These are phyloP conservation scores for Coemansia sp. DNA, from an alignment of 192 early-diverging fungal genomes.

Conservation along the genomic window DNA sequence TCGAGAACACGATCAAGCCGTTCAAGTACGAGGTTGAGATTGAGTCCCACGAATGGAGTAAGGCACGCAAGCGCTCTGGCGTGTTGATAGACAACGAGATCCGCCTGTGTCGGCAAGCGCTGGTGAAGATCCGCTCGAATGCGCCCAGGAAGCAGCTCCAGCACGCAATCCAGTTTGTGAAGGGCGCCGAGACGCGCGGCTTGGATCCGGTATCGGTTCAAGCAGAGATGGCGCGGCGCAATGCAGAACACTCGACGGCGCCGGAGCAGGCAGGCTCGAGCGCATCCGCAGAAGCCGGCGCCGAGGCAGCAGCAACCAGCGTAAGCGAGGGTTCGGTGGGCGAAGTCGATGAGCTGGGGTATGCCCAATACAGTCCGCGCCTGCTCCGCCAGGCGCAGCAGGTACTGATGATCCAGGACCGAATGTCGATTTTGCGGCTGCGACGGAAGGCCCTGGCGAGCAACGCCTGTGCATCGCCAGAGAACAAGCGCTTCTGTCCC, in stretches of 20 bases:
- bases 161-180: constrained; percentile 75
- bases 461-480: constrained; percentile 70
- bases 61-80: constrained; percentile 77
- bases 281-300: not conserved
- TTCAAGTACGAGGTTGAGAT: constrained; percentile 97
- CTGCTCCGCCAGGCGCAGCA: constrained; percentile 74
- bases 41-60: constrained; percentile 85
- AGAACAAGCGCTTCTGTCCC: constrained; percentile 88
- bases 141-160: constrained; percentile 76
- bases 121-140: constrained; percentile 64
- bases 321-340: too few relatives aligned
- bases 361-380: constrained; percentile 64
- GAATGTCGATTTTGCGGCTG: constrained; percentile 68
- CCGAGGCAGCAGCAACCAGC: not conserved
- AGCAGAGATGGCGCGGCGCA: constrained; percentile 27
- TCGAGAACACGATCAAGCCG: constrained; percentile 98
- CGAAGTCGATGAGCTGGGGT: constrained; percentile 54
- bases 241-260: constrained; percentile 12
- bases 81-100: constrained; percentile 74
- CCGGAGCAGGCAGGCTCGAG: constrained; percentile 2
- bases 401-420: constrained; percentile 71
- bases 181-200: constrained; percentile 62
- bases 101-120: constrained; percentile 62
- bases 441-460: constrained; percentile 76
- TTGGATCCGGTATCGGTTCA: constrained; percentile 30